These are phyloP conservation scores for Xylaria sp. DNA, from an alignment of 495 filamentous ascomycete species.

Conservation along the genomic window DNA sequence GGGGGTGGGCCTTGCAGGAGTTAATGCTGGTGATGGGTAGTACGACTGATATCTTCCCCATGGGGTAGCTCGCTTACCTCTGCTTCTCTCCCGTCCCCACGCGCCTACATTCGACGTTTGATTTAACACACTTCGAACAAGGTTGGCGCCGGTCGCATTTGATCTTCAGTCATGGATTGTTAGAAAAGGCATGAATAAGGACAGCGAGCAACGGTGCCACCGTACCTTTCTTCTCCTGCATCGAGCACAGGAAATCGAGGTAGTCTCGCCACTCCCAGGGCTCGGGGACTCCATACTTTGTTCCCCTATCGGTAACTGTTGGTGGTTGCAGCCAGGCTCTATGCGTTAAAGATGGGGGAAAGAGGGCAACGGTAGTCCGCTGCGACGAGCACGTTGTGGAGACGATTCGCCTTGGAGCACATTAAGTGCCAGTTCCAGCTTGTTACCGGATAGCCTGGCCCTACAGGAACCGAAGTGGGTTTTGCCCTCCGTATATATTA, in stretches of 20 bases:
- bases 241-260: slow-evolving; percentile 25
- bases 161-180: slow-evolving; percentile 28
- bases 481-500: not conserved
- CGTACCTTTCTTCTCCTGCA: slow-evolving; percentile 36
- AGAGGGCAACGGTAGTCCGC: not conserved
- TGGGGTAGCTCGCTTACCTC: slow-evolving; percentile 14
- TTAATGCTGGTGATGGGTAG: not conserved
- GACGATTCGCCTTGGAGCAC: not conserved
- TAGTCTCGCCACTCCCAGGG: slow-evolving; percentile 12
- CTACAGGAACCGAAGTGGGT: not conserved
- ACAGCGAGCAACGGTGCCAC: slow-evolving; percentile 26
- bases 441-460: not conserved
- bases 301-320: slow-evolving; percentile 5
- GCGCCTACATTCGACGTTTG: slow-evolving; percentile 37
- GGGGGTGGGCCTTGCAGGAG: slow-evolving; percentile 34
- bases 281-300: slow-evolving; percentile 5
- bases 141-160: slow-evolving; percentile 42
- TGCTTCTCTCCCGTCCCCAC: slow-evolving; percentile 40
- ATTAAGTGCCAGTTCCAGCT: not conserved
- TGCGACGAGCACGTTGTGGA: slow-evolving; percentile 10
- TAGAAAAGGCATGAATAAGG: not conserved
- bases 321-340: not conserved
- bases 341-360: not conserved
- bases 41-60: not conserved
- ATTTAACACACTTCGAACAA: slow-evolving; percentile 38